Conservation (phyloP, 805 yeast genomes). For the Saturnispora ahearnii region DNA sequence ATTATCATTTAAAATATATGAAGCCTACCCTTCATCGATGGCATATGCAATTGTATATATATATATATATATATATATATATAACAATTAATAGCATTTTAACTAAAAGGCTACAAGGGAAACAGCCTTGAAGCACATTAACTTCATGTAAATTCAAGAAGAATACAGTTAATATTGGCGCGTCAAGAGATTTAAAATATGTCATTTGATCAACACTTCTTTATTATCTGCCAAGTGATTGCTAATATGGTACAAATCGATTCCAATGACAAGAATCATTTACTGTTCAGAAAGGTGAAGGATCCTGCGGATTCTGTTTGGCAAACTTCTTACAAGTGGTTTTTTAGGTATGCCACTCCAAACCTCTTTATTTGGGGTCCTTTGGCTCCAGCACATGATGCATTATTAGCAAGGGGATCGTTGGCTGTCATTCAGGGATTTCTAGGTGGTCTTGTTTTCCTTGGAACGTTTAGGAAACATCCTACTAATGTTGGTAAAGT, state of each 20-base stretch:
- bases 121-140: no score
- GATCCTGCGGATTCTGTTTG: constrained; percentile 21
- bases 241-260: constrained; percentile 9
- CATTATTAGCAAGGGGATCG: constrained; percentile 18
- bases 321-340: constrained; percentile 15
- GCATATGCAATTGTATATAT: no score
- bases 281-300: constrained; percentile 17
- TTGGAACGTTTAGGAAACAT: constrained; percentile 9
- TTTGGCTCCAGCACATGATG: constrained; percentile 30
- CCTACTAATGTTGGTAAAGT: constrained; percentile 3
- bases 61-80: no score
- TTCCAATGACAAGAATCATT: constrained; percentile 6
- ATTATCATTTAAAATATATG: no score
- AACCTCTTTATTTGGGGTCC: constrained; percentile 27
- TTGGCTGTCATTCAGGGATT: constrained; percentile 23
- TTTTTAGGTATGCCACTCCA: constrained; percentile 24
- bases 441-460: constrained; percentile 16
- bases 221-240: not conserved
- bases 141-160: no score
- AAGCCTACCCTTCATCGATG: no score
- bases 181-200: not conserved
- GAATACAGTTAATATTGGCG: not conserved
- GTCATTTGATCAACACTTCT: not conserved
- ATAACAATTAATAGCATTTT: no score
- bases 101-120: no score